Conservation (phyloP, 176 grass and related monocot genomes). For the Alopecurus myosuroides region DNA sequence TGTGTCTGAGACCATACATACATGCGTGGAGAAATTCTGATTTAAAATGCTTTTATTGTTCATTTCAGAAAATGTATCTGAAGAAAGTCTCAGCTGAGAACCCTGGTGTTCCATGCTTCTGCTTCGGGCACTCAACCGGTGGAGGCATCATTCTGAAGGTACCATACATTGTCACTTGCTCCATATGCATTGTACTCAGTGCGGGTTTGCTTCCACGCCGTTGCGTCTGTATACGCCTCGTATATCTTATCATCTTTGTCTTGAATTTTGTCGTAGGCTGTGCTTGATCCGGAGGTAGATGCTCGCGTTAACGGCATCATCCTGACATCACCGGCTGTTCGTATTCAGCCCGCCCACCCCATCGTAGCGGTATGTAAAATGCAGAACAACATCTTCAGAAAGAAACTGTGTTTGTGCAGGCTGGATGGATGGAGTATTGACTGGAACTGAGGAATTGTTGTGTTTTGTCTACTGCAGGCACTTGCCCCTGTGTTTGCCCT, state of each 20-base stretch:
- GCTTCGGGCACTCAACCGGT: slow-evolving; percentile 91
- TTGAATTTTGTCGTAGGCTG: slow-evolving; percentile 39
- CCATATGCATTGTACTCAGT: background rate
- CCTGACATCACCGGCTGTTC: slow-evolving; percentile 81
- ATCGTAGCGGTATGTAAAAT: slow-evolving; percentile 44
- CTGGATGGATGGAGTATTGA: background rate
- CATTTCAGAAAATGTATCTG: slow-evolving; percentile 72
- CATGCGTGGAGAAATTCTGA: background rate
- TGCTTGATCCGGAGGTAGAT: slow-evolving; percentile 65
- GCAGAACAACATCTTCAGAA: background rate
- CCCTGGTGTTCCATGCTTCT: slow-evolving; percentile 71
- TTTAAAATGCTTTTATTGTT: background rate
- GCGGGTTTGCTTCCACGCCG: background rate
- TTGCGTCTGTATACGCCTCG: background rate
- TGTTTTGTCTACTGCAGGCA: slow-evolving; percentile 35
- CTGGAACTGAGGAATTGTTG: too few relatives aligned
- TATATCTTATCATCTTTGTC: background rate
- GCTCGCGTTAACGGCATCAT: slow-evolving; percentile 44
- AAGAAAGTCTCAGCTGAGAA: slow-evolving; percentile 63
- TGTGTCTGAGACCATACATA: background rate
- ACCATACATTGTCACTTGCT: background rate
- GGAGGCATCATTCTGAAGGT: slow-evolving; percentile 91
- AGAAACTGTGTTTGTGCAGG: background rate
- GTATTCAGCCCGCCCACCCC: slow-evolving; percentile 69
- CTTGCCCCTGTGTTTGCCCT: slow-evolving; percentile 71